Base-by-base conservation (phyloP, 2,329 filamentous ascomycete species). In the Neonectria neomacrospora region DNA sequence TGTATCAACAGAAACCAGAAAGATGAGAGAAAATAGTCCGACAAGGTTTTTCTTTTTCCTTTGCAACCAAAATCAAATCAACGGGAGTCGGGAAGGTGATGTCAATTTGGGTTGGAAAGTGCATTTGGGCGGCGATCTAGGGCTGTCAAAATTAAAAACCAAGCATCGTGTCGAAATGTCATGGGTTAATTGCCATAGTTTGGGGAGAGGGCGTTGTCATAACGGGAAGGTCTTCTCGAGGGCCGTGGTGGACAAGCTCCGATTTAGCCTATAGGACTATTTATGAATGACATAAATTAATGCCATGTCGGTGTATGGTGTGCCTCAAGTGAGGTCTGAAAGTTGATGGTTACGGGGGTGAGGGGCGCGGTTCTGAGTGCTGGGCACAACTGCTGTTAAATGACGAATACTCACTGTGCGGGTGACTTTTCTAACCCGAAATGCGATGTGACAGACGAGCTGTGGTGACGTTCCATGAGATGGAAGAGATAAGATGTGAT, bases 1-100 rank as follows among this genome's bases (percentile, higher is more conserved):
- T 73, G 71, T 73, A 73, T 72, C 61, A 73, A 72, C 71, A 73
- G 64, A 66, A 68, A 39, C 47, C 68, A 72, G 64, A 71, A 56
- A 58, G 54, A 65, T 53, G 61, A 73, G 63, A 73, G 64, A 71
- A 71, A 72, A 70, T 72, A 73, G 69, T 71, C 59, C 64, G 55
- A 73, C 62, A 71, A 68, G 68, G 67, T 71, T 70, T 64, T 67
- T 68, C 47, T 67, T 71, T 73, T 63, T 63, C 66, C 66, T 70
- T 70, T 72, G 54, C 65, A 41, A 47, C 39, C 26, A 61, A 64
- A 68, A 64, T 23, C 61, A 64, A 59, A 69, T 54, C 26, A 60
- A 56, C 58, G 67, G 71, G 71, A 73, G 68, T 72, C 68, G 58
- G 63, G 59, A 55, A 26, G 67, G 66, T 69, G 67, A 71, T 61